phyloP scores from a whole-genome alignment of 768 basidiomycete species.

The Hericium rajendrae region DNA sequence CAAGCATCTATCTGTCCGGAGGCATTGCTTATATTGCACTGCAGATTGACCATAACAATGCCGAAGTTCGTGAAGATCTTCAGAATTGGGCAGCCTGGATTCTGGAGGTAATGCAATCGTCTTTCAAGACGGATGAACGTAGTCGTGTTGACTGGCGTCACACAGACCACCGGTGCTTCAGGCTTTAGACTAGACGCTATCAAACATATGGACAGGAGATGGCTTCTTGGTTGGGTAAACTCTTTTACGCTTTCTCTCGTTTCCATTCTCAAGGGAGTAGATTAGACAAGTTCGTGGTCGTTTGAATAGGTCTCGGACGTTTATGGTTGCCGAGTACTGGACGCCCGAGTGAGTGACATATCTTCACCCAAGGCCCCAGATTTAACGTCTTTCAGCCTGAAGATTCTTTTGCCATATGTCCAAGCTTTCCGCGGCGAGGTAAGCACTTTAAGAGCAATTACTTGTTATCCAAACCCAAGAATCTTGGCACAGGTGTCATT shows the following conservation, averaged over 20 bases:
- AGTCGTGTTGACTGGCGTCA: not conserved
- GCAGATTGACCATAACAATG: conserved; percentile 79
- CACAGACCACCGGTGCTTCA: conserved; percentile 52
- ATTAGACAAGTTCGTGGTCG: conserved; percentile 40
- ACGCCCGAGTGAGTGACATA: conserved; percentile 43
- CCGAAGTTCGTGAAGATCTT: conserved; percentile 68
- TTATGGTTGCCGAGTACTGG: conserved; percentile 79
- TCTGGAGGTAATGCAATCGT: conserved; percentile 31
- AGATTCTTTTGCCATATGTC: conserved; percentile 47
- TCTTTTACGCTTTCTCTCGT: not conserved
- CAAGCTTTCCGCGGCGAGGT: conserved; percentile 59
- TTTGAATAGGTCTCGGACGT: conserved; percentile 40
- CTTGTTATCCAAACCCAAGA: not conserved
- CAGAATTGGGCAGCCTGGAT: conserved; percentile 75
- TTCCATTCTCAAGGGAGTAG: conserved; percentile 31
- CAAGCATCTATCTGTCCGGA: not conserved
- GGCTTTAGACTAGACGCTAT: conserved; percentile 89
- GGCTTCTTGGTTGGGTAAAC: conserved; percentile 61
- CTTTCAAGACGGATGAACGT: not conserved
- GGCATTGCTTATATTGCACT: conserved; percentile 7
- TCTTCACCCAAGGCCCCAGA: not conserved
- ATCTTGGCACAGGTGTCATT: conserved; percentile 54
- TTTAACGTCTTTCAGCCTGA: conserved; percentile 27
- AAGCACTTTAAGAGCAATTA: conserved; percentile 3
- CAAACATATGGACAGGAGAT: conserved; percentile 75